Conservation (phyloP, 169 alveolate species). For the Plasmodium yoelii region DNA sequence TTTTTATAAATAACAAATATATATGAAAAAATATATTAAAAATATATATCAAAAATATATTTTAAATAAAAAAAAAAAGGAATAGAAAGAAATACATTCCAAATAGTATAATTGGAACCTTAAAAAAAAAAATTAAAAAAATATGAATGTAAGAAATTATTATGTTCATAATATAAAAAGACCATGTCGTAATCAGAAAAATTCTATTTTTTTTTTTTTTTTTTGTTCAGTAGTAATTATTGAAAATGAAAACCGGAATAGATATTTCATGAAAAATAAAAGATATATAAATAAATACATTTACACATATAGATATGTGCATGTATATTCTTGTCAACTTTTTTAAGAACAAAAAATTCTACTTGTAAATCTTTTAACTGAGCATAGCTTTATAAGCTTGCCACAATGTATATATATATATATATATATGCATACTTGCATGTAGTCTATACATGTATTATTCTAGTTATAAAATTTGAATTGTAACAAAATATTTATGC, state of each 20-base stretch:
- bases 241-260: conserved; percentile 1
- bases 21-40: no score
- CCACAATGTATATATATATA: no score
- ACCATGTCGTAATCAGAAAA: conserved; percentile 14
- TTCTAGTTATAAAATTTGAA: no score
- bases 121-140: conserved; percentile 13
- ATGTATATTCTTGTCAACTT: background rate
- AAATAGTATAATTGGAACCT: conserved; percentile 7
- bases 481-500: no score
- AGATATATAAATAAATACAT: background rate
- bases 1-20: no score
- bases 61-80: background rate
- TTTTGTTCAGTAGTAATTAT: background rate
- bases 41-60: no score
- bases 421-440: no score
- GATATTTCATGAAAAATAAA: background rate
- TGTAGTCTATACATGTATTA: no score
- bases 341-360: no score
- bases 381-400: no score
- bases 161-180: background rate
- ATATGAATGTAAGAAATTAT: background rate
- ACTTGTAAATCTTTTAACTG: no score
- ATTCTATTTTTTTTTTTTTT: conserved; percentile 13
- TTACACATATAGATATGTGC: background rate
- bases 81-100: background rate